phyloP scores from a whole-genome alignment of 352 stramenopile species.

The Pythium oligandrum region DNA sequence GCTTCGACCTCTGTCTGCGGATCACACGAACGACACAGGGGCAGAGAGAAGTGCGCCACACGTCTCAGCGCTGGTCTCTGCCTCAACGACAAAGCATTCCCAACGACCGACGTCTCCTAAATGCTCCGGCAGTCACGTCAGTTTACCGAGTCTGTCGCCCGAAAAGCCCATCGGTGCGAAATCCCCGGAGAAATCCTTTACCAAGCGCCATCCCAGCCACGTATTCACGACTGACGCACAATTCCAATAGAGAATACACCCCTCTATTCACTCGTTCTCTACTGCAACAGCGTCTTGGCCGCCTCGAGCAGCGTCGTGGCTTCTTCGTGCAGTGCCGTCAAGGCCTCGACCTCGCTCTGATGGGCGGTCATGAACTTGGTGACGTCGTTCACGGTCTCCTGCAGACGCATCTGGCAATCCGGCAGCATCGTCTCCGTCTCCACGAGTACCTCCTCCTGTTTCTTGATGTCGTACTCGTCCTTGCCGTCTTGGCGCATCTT shows the following conservation, averaged over 20 bases:
- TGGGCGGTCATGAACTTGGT: slow-evolving; percentile 38
- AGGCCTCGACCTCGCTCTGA: slow-evolving; percentile 29
- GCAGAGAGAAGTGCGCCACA: background rate
- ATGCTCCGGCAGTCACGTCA: too few species aligned
- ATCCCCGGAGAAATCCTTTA: slow-evolving; percentile 33
- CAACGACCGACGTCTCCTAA: background rate
- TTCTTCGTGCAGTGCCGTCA: slow-evolving; percentile 32
- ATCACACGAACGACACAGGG: too few species aligned
- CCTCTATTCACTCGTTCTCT: background rate
- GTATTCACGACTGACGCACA: background rate
- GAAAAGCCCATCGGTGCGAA: slow-evolving; percentile 35
- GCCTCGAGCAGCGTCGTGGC: slow-evolving; percentile 42
- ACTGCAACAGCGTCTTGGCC: slow-evolving; percentile 35
- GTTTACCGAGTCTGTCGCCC: slow-evolving; percentile 46
- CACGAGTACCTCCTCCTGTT: slow-evolving; percentile 76
- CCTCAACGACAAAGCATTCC: background rate
- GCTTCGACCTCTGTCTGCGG: too few species aligned
- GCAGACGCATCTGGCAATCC: slow-evolving; percentile 65
- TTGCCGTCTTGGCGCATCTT: slow-evolving; percentile 48
- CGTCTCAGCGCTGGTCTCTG: slow-evolving; percentile 7
- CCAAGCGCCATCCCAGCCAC: slow-evolving; percentile 15
- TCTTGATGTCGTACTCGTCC: slow-evolving; percentile 75
- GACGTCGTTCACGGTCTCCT: slow-evolving; percentile 54
- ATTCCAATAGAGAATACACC: background rate
- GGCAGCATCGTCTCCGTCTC: slow-evolving; percentile 81